These are phyloP conservation scores for Brassica juncea DNA, from an alignment of 345 rosid species.

Conservation along the genomic window DNA sequence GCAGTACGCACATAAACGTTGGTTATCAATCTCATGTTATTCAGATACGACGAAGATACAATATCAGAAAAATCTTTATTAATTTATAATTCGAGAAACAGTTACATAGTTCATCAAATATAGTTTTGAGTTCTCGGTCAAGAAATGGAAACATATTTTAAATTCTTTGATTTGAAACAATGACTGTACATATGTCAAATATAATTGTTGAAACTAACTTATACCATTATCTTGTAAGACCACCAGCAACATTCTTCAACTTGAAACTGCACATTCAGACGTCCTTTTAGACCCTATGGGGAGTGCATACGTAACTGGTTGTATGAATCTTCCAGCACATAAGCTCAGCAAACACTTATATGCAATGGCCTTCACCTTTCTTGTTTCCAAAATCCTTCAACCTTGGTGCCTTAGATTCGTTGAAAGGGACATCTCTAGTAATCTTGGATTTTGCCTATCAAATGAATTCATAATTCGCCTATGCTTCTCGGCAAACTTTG, in stretches of 20 bases:
- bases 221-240: constrained; percentile 97
- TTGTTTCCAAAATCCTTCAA: constrained; percentile 93
- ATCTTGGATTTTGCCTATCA: constrained; percentile 79
- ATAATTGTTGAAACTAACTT: constrained; percentile 88
- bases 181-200: constrained; percentile 44
- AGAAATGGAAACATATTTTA: too few relatives aligned
- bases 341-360: constrained; percentile 84
- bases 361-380: constrained; percentile 86
- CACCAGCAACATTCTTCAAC: constrained; percentile 94
- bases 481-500: constrained; percentile 92
- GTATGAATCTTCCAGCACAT: constrained; percentile 76
- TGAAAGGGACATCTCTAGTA: constrained; percentile 87
- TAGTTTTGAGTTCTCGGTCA: too few relatives aligned
- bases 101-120: too few relatives aligned
- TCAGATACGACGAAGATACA: too few relatives aligned
- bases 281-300: constrained; percentile 67
- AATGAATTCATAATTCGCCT: constrained; percentile 89
- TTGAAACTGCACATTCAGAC: constrained; percentile 41
- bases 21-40: too few relatives aligned
- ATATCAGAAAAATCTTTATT: too few relatives aligned
- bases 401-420: constrained; percentile 94
- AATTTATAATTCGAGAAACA: too few relatives aligned
- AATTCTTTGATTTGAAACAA: too few relatives aligned
- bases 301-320: constrained; percentile 96
- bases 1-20: too few relatives aligned